A percentile compares a stretch with the other conserved stretches of the same genome.
These are phyloP conservation scores for Castanea mollissima DNA, from an alignment of 306 rosid species.

Conservation along the genomic window DNA sequence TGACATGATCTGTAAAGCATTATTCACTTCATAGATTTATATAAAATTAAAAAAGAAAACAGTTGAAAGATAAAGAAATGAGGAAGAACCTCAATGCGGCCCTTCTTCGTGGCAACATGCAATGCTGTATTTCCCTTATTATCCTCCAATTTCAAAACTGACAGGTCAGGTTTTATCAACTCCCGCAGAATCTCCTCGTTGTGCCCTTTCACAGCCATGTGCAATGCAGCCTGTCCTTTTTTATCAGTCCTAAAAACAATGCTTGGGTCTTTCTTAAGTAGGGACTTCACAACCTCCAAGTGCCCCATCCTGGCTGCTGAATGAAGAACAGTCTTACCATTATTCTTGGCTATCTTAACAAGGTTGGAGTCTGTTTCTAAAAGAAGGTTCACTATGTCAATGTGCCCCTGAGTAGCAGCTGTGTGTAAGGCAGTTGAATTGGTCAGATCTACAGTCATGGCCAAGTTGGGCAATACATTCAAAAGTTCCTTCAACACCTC, in stretches of 20 bases:
- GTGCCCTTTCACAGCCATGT: slow-evolving; percentile 96
- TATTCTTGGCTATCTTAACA: slow-evolving; percentile 83
- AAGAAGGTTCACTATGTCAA: slow-evolving; percentile 78
- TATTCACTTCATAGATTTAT: slow-evolving; percentile 10
- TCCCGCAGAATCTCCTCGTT: slow-evolving; percentile 82
- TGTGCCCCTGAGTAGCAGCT: slow-evolving; percentile 91
- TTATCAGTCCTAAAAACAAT: slow-evolving; percentile 77
- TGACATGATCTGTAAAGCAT: background rate
- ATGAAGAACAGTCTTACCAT: slow-evolving; percentile 94
- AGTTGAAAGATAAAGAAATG: slow-evolving; percentile 8
- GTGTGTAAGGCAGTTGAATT: slow-evolving; percentile 93
- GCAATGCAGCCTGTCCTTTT: slow-evolving; percentile 94
- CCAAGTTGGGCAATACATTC: slow-evolving; percentile 75
- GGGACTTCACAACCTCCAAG: slow-evolving; percentile 83
- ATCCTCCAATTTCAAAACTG: slow-evolving; percentile 73
- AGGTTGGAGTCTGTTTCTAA: slow-evolving; percentile 89
- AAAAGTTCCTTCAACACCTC: slow-evolving; percentile 88
- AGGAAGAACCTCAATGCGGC: slow-evolving; percentile 64
- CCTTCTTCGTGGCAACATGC: slow-evolving; percentile 81
- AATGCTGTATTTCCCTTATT: slow-evolving; percentile 91
- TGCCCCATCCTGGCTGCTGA: slow-evolving; percentile 96
- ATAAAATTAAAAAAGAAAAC: slow-evolving; percentile 17
- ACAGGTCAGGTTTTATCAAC: slow-evolving; percentile 66
- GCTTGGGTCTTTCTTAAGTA: slow-evolving; percentile 70
- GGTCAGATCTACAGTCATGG: slow-evolving; percentile 88